Evolutionary conservation across 73 alveolate species (phyloP).

Genomic region (Uronychia binucleata): DNA sequence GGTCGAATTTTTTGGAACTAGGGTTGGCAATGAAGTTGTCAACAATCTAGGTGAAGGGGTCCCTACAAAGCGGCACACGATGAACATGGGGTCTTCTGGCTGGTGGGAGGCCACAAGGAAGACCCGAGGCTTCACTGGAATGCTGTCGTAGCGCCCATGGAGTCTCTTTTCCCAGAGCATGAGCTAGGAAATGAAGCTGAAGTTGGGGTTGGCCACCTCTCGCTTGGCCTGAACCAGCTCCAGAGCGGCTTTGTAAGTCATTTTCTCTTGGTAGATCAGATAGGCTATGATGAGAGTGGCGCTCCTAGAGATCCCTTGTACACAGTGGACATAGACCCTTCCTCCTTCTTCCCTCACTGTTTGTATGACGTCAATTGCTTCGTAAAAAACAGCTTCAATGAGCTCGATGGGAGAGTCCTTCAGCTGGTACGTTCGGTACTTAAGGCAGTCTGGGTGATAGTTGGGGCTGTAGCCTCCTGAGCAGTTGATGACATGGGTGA

Average conservation of each 20-base stretch:
- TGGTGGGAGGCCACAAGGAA: slow-evolving; percentile 78
- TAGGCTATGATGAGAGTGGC: slow-evolving; percentile 83
- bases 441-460: slow-evolving; percentile 66
- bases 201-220: slow-evolving; percentile 86
- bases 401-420: slow-evolving; percentile 86
- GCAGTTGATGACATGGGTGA: slow-evolving; percentile 87
- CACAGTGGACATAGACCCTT: slow-evolving; percentile 85
- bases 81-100: slow-evolving; percentile 67
- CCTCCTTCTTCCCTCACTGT: slow-evolving; percentile 65
- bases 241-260: slow-evolving; percentile 67
- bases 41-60: slow-evolving; percentile 3
- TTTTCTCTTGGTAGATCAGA: slow-evolving; percentile 51
- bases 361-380: slow-evolving; percentile 66
- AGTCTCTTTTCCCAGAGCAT: slow-evolving; percentile 78
- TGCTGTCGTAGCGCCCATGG: slow-evolving; percentile 58
- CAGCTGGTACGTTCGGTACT: slow-evolving; percentile 71
- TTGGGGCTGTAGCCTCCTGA: slow-evolving; percentile 92
- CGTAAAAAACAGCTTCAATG: slow-evolving; percentile 88
- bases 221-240: slow-evolving; percentile 68
- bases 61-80: slow-evolving; percentile 52
- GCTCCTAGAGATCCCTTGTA: slow-evolving; percentile 83
- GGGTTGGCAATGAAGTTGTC: slow-evolving; percentile 64
- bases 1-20: slow-evolving; percentile 63
- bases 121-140: slow-evolving; percentile 84
- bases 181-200: slow-evolving; percentile 77